A percentile compares a stretch with the other conserved stretches of the same genome.
Conservation (phyloP, 2,329 filamentous ascomycete genomes). For the Capronia epimyces region DNA sequence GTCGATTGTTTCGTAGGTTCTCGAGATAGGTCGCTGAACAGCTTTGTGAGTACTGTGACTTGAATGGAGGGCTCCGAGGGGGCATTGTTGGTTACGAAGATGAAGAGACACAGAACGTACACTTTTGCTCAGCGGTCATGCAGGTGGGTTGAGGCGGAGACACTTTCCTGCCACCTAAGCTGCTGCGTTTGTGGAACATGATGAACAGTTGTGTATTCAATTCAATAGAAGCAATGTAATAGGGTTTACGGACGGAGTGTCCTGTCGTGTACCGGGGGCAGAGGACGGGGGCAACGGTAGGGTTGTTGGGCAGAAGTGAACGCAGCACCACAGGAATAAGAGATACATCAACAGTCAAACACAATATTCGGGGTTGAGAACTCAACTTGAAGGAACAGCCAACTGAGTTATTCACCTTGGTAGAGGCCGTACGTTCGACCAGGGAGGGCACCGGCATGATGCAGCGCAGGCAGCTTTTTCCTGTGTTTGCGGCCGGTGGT, state of each 20-base stretch:
- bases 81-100: conserved; percentile 7
- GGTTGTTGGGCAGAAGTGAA: too few species aligned
- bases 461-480: conserved; percentile 5
- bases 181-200: conserved; percentile 38
- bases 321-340: too few species aligned
- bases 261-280: too few species aligned
- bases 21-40: conserved; percentile 53
- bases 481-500: conserved; percentile 14
- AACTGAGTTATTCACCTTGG: too few species aligned
- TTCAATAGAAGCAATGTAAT: not conserved
- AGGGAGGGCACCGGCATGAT: not conserved
- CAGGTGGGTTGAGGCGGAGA: conserved; percentile 44
- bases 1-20: conserved; percentile 54
- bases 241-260: too few species aligned
- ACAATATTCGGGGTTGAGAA: too few species aligned
- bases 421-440: too few species aligned
- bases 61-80: conserved; percentile 23
- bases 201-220: conserved; percentile 8
- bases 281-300: too few species aligned
- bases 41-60: conserved; percentile 25
- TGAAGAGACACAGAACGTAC: conserved; percentile 33
- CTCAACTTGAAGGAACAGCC: too few species aligned
- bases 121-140: conserved; percentile 45
- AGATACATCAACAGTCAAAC: too few species aligned
- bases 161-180: conserved; percentile 40